Evolutionary conservation across 176 grass and related monocot genomes (phyloP), one percentile per base, ranked within the genome.

Genomic region (Musa beccarii): DNA sequence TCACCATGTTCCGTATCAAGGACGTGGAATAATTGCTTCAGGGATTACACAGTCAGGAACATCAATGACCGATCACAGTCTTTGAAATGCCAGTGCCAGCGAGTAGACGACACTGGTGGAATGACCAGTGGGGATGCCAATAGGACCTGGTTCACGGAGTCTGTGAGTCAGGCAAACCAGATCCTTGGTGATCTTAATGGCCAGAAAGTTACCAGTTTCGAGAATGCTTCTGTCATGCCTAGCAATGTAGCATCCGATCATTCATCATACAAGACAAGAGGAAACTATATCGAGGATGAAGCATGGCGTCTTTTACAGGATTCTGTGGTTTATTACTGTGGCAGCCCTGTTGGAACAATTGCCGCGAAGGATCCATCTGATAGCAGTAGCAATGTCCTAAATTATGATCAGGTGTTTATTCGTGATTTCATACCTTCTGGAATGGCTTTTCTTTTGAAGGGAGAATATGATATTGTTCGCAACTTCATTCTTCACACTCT

Each of bases 351-450:
- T 49, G 88, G 92, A 75, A 96, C 92, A 23, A 96, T 96, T 79
- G 92, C 92, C 61, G 92, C 92, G 57, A 96, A 89, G 0, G 89
- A 96, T 23, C 92, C 92, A 52, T 89, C 88, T 23, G 92, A 91
- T 83, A 85, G 77, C 71, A 90, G 90, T 80, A 85, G 77, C 67
- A 88, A 89, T 79, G 79, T 77, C 1, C 73, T 85, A 75, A 96
- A 96, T 79, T 96, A 96, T 67, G 92, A 89, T 85, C 92, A 96
- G 61, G 89, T 91, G 23, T 96, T 96, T 73, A 96, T 96, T 74
- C 79, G 92, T 52, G 92, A 96, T 66, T 96, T 96, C 76, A 89
- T 96, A 85, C 92, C 92, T 43, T 91, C 92, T 2, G 92, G 92
- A 43, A 75, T 96, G 69, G 92, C 89, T 51, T 96, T 96, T 74